Evolutionary conservation across 2,329 filamentous ascomycete genomes (phyloP).

Genomic region (Chlorencoelia australis): DNA sequence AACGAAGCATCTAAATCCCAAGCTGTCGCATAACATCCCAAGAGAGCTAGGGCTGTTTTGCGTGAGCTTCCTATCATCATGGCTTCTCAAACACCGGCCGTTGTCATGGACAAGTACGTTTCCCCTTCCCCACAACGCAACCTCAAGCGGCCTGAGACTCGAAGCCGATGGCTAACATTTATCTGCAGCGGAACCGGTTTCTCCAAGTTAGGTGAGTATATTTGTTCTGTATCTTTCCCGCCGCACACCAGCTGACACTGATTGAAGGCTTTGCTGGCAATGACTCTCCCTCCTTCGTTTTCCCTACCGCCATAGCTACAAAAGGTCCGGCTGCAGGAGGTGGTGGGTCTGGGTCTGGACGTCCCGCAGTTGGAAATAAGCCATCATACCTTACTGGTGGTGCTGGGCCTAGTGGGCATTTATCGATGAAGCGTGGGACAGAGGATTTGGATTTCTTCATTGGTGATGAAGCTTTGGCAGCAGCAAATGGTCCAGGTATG

Average conservation of each 20-base stretch:
- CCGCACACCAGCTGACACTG: constrained; percentile 3
- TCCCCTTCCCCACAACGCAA: constrained; percentile 23
- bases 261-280: constrained; percentile 88
- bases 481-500: constrained; percentile 69
- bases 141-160: constrained; percentile 2
- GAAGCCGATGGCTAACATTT: neutral
- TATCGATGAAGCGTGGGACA: constrained; percentile 87
- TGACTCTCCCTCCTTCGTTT: constrained; percentile 97
- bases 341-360: constrained; percentile 72
- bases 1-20: neutral
- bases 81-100: constrained; percentile 98
- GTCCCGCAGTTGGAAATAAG: constrained; percentile 86
- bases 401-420: constrained; percentile 69
- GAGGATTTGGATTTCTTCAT: constrained; percentile 99
- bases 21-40: constrained; percentile 24
- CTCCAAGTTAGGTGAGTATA: constrained; percentile 81
- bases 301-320: constrained; percentile 95
- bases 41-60: constrained; percentile 18
- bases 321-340: constrained; percentile 66
- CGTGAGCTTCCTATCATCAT: constrained; percentile 42
- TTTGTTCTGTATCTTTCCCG: neutral
- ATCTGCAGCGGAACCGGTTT: constrained; percentile 84
- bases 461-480: constrained; percentile 86
- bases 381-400: constrained; percentile 90
- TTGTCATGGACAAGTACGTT: constrained; percentile 99